phyloP scores from a whole-genome alignment of 192 early-diverging fungal species.

The Backusella luteola region DNA sequence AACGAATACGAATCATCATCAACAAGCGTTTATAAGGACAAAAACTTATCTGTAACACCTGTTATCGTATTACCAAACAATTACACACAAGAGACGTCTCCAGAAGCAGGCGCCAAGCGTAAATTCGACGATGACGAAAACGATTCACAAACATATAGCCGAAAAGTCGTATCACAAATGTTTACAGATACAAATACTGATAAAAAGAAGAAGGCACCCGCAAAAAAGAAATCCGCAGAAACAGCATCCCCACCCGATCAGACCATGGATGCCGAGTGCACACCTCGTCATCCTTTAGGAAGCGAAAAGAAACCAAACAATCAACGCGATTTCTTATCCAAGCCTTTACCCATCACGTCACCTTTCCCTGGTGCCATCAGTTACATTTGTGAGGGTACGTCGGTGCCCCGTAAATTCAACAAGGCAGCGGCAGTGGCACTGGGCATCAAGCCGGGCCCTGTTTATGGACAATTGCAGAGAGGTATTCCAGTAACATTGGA shows the following conservation, averaged over 20 bases:
- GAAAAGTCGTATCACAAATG: conserved; percentile 10
- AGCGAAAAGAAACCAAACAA: neutral
- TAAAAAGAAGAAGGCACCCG: neutral
- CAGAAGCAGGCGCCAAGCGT: neutral
- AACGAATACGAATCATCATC: conserved; percentile 9
- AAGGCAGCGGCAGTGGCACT: conserved; percentile 60
- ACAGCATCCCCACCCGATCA: conserved; percentile 3
- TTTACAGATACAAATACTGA: neutral
- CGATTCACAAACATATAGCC: neutral
- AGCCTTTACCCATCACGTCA: conserved; percentile 42
- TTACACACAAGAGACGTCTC: neutral
- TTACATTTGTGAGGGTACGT: conserved; percentile 77
- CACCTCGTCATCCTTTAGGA: conserved; percentile 5
- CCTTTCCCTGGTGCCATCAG: conserved; percentile 53
- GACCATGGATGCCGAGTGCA: conserved; percentile 23
- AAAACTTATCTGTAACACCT: conserved; percentile 9
- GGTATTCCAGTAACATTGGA: conserved; percentile 59
- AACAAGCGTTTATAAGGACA: neutral
- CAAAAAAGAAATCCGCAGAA: neutral
- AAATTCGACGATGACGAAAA: neutral
- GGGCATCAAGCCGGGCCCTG: conserved; percentile 65
- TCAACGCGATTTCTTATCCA: conserved; percentile 11
- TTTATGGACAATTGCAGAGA: conserved; percentile 55
- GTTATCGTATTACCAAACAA: neutral
- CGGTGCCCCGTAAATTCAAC: conserved; percentile 80